These are phyloP conservation scores for Microglena sp. DNA, from an alignment of 139 green algal species.

Conservation along the genomic window DNA sequence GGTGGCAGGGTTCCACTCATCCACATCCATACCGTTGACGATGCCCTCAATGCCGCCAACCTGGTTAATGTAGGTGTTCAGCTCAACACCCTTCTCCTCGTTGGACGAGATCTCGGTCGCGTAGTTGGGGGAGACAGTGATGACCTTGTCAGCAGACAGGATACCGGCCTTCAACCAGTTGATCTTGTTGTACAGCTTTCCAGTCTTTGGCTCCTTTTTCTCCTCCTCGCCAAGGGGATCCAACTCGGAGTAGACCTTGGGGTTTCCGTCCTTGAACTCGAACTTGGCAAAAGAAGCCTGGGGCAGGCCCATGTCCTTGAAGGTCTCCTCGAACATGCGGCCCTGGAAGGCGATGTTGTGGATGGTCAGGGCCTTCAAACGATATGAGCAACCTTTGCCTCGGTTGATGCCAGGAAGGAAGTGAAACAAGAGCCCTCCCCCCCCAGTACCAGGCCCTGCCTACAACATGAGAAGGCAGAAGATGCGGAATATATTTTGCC, in stretches of 20 bases:
- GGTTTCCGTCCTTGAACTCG: constrained; percentile 76
- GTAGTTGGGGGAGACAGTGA: constrained; percentile 98
- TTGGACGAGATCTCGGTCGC: constrained; percentile 79
- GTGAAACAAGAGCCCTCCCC: no score
- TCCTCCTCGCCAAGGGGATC: constrained; percentile 56
- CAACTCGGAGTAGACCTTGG: constrained; percentile 57
- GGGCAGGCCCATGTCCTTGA: constrained; percentile 67
- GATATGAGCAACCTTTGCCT: no score
- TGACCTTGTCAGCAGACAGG: constrained; percentile 74
- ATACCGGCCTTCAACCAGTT: constrained; percentile 96
- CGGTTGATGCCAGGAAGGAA: no score
- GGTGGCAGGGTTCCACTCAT: constrained; percentile 86
- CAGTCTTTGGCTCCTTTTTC: constrained; percentile 18
- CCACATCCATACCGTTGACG: constrained; percentile 97
- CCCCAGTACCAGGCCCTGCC: no score
- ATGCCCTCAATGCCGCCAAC: constrained; percentile 91
- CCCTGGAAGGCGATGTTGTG: constrained; percentile 98
- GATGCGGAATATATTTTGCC: no score
- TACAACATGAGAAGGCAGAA: no score
- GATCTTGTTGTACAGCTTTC: constrained; percentile 68
- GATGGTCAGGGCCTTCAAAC: constrained; percentile 79
- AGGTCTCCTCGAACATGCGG: constrained; percentile 80
- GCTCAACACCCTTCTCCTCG: constrained; percentile 75
- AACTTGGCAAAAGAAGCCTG: constrained; percentile 44
- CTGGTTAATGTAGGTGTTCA: constrained; percentile 68